Evolutionary conservation across 1,284 basidiomycete species (phyloP).

Genomic region (Golubevia sp.): DNA sequence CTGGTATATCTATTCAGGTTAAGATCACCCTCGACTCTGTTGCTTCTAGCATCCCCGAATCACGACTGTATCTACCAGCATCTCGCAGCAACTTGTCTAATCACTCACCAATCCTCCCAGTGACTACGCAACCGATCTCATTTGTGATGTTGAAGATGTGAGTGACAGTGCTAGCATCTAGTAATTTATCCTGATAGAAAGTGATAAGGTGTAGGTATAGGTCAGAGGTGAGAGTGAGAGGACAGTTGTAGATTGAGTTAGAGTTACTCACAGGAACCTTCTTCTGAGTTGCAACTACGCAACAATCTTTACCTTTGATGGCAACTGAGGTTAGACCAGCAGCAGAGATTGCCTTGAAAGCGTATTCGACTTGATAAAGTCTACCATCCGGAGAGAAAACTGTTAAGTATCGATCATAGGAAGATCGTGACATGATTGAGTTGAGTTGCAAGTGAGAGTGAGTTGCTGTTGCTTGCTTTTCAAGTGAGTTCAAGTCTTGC

Average conservation of each 20-base stretch:
- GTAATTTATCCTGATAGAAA: slow-evolving; percentile 46
- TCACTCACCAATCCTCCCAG: slow-evolving; percentile 40
- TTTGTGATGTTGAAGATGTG: slow-evolving; percentile 59
- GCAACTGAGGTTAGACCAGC: slow-evolving; percentile 56
- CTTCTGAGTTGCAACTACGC: slow-evolving; percentile 54
- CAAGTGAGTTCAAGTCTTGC: no score
- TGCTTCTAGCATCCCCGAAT: no score
- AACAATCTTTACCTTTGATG: slow-evolving; percentile 51
- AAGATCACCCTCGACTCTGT: no score
- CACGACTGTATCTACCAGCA: no score
- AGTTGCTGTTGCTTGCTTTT: no score
- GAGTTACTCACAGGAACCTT: slow-evolving; percentile 42
- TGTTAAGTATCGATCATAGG: slow-evolving; percentile 59
- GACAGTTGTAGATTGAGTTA: not conserved
- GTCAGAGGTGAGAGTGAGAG: not conserved
- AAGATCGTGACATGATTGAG: slow-evolving; percentile 50
- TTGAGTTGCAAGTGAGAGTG: no score
- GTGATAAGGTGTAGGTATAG: no score
- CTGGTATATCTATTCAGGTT: no score
- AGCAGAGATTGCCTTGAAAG: slow-evolving; percentile 59
- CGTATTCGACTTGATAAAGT: slow-evolving; percentile 61
- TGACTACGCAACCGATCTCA: slow-evolving; percentile 60
- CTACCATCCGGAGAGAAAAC: slow-evolving; percentile 60
- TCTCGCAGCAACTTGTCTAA: no score
- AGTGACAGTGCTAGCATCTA: slow-evolving; percentile 57